Evolutionary conservation across 139 green algal genomes (phyloP), one percentile per base, ranked within the genome.

Genomic region (Chlorella vulgaris): DNA sequence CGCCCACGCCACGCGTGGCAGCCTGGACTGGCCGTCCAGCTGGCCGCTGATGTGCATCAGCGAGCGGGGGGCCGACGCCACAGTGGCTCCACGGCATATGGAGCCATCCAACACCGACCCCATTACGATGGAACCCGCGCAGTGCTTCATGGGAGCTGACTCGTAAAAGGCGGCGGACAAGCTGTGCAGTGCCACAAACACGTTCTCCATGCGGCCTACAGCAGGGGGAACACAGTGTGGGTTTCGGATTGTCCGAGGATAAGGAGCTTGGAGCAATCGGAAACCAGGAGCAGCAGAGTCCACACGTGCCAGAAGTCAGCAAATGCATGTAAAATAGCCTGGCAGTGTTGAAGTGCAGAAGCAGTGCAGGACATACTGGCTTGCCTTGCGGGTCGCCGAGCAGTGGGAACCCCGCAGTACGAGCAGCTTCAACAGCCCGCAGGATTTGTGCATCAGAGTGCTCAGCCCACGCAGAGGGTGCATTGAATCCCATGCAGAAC

Each of bases 151-250:
- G 38, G 78, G 58, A 0, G 6, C 15, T 13, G 40, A 58, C 2
- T 31, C 31, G 68, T 61, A 73, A 53, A 74, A 73, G 38, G 18
- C 28, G 33, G 19, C 51, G 2, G 80, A 31, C 69, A 81, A 3
- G 13, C 36, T 68, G 68, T 84, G 80, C 80, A 84, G 50, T 3
- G 35, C 80, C 26, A 84, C 47, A 76, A 79, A 69, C 28, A 84
- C 50, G 29, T 84, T 84, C n/a, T 78, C 68, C 36, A 69, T 71
- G 50, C 63, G 74, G 2, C 10, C 51, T 66, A 50, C 62, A 43
- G 21, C 55, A 28, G 18, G 18, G 21, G 55, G 21, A 8, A 29
- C 55, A 65, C 22, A 55, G n/a, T n/a, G n/a, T n/a, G n/a, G n/a
- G n/a, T n/a, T n/a, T n/a, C n/a, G n/a, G n/a, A n/a, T n/a, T n/a